Evolutionary conservation across 2,329 filamentous ascomycete genomes (phyloP).

Genomic region (Chaetomium olivaceum): DNA sequence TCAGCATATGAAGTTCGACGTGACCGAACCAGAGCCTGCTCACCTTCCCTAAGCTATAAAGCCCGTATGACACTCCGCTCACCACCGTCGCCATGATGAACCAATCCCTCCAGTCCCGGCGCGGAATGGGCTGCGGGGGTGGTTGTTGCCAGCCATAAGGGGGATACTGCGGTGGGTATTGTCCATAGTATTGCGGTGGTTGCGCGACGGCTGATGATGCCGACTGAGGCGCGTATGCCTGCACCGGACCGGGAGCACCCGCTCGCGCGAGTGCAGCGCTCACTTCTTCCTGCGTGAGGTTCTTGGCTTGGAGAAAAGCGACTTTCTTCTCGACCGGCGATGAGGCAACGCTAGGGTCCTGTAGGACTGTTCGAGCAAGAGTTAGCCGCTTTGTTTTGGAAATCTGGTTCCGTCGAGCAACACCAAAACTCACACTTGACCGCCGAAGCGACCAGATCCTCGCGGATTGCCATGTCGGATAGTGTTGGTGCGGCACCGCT

Average conservation of each 20-base stretch:
- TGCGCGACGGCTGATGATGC: conserved; percentile 39
- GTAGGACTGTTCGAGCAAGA: conserved; percentile 65
- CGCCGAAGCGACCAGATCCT: conserved; percentile 86
- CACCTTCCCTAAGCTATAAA: conserved; percentile 86
- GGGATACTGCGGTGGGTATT: conserved; percentile 51
- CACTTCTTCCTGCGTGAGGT: conserved; percentile 94
- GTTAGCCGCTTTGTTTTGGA: conserved; percentile 5
- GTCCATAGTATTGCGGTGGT: conserved; percentile 50
- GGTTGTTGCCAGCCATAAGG: conserved; percentile 60
- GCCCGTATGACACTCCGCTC: conserved; percentile 82
- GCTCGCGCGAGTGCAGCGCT: conserved; percentile 77
- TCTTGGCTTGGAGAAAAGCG: conserved; percentile 93
- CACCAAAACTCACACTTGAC: conserved; percentile 32
- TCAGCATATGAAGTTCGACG: conserved; percentile 30
- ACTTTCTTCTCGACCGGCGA: conserved; percentile 92
- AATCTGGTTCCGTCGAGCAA: neutral
- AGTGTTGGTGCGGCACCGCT: neutral
- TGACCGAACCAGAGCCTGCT: conserved; percentile 5
- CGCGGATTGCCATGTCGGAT: conserved; percentile 75
- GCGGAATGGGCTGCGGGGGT: conserved; percentile 60
- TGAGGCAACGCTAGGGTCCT: conserved; percentile 86
- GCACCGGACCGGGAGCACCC: conserved; percentile 45
- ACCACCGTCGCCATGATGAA: conserved; percentile 99
- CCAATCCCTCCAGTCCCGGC: conserved; percentile 95
- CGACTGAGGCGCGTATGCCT: conserved; percentile 41